Evolutionary conservation across 2,329 filamentous ascomycete genomes (phyloP).

Genomic region (Tothia fuscella): DNA sequence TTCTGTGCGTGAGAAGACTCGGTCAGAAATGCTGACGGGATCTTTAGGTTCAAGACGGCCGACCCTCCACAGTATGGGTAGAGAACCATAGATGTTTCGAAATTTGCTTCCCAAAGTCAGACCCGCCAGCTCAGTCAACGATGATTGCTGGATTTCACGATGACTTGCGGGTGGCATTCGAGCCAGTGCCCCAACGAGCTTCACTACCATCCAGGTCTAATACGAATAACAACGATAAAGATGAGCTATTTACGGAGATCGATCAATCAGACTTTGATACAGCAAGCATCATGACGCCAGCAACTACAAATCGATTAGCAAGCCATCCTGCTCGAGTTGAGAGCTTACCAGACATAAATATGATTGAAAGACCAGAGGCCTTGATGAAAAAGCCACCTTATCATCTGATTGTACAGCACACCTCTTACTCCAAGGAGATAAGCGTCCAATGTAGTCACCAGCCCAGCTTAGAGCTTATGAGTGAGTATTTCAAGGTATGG

Average conservation of each 20-base stretch:
- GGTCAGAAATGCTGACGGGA: not conserved
- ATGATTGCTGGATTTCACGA: constrained; percentile 6
- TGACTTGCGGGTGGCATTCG: constrained; percentile 7
- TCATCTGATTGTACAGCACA: constrained; percentile 28
- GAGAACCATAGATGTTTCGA: constrained; percentile 6
- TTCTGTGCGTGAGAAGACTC: not conserved
- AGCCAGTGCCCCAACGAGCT: not conserved
- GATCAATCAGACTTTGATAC: constrained; percentile 1
- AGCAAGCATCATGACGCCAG: not conserved
- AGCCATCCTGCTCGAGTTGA: constrained; percentile 13
- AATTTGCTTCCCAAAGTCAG: constrained; percentile 9
- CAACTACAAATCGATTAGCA: not conserved
- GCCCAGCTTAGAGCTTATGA: constrained; percentile 33
- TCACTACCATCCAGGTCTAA: not conserved
- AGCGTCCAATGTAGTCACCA: constrained; percentile 38
- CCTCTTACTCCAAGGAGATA: constrained; percentile 17
- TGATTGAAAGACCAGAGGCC: constrained; percentile 36
- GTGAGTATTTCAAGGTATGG: constrained; percentile 38
- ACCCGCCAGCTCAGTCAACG: not conserved
- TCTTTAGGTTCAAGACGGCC: not conserved
- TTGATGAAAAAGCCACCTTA: constrained; percentile 38
- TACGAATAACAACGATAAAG: not conserved
- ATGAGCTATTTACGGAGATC: constrained; percentile 3
- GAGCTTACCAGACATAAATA: constrained; percentile 30
- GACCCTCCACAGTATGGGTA: constrained; percentile 1